A percentile compares a stretch with the other conserved stretches of the same genome.
Conservation (phyloP, 2,329 filamentous ascomycete species). For the Xylaria sp. region DNA sequence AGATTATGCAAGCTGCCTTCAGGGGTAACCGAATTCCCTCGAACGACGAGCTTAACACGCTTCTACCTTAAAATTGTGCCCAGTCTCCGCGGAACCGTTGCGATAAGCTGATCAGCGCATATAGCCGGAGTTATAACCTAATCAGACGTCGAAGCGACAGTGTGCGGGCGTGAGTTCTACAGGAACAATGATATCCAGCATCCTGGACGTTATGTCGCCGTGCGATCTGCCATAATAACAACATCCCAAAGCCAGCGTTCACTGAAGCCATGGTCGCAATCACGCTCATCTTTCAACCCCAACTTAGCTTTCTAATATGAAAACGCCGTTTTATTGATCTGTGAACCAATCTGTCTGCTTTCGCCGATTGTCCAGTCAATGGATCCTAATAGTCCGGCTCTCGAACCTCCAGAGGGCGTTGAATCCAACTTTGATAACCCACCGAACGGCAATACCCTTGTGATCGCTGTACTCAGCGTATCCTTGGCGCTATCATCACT, state of each 20-base stretch:
- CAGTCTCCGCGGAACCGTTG: neutral
- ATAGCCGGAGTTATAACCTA: neutral
- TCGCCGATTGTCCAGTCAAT: neutral
- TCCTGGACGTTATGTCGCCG: neutral
- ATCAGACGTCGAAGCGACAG: neutral
- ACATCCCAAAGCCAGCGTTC: neutral
- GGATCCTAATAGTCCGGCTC: constrained; percentile 33
- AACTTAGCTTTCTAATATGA: neutral
- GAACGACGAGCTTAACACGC: neutral
- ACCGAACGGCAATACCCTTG: constrained; percentile 24
- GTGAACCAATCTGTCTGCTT: neutral
- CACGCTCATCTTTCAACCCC: too few relatives aligned
- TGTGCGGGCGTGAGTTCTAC: neutral
- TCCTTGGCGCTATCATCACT: constrained; percentile 24
- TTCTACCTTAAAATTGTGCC: neutral
- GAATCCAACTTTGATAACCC: constrained; percentile 32
- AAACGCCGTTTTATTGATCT: neutral
- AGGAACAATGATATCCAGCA: neutral
- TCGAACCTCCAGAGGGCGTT: constrained; percentile 30
- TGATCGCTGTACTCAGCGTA: constrained; percentile 13
- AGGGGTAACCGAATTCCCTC: neutral
- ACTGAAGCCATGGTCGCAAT: neutral
- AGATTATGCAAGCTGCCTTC: neutral
- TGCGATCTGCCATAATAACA: neutral
- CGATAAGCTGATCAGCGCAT: neutral